Conservation (phyloP, 805 yeast genomes). For the Teunomyces panamensis region DNA sequence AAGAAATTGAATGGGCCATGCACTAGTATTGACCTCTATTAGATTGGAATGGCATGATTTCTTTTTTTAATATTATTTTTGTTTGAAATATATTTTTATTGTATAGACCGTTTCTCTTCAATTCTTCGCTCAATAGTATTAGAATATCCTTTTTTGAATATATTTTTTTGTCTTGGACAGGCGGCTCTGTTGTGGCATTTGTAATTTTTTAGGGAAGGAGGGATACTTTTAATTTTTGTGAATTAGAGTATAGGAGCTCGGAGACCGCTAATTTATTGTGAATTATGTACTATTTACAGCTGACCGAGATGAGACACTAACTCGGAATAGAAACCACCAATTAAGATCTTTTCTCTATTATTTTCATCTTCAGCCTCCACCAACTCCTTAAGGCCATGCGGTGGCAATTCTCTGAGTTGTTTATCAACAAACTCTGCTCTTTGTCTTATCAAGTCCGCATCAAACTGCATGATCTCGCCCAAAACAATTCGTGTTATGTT, state of each 20-base stretch:
- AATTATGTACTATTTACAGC: neutral
- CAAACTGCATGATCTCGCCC: constrained; percentile 38
- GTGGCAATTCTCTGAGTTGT: constrained; percentile 32
- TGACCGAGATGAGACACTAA: constrained; percentile 1
- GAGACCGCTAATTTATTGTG: neutral
- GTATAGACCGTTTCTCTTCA: neutral
- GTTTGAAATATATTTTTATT: neutral
- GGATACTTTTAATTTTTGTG: neutral
- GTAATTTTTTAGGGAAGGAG: neutral
- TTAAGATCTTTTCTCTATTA: constrained; percentile 15
- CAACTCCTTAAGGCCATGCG: constrained; percentile 33
- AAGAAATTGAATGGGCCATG: constrained; percentile 15
- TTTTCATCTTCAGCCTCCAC: constrained; percentile 20
- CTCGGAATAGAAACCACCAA: constrained; percentile 14
- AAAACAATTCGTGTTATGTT: constrained; percentile 42
- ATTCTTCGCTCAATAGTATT: neutral
- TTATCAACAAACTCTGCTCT: constrained; percentile 29
- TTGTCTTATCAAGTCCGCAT: constrained; percentile 21
- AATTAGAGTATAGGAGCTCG: neutral
- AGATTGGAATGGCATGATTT: no score
- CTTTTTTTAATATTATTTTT: neutral
- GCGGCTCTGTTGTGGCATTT: neutral
- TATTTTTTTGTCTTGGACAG: neutral
- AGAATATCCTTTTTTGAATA: neutral
- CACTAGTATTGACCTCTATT: neutral